A percentile compares a stretch with the other conserved stretches of the same genome.
Evolutionary conservation across 106 monocot genomes (phyloP).

Genomic region (Triglochin maritima): DNA sequence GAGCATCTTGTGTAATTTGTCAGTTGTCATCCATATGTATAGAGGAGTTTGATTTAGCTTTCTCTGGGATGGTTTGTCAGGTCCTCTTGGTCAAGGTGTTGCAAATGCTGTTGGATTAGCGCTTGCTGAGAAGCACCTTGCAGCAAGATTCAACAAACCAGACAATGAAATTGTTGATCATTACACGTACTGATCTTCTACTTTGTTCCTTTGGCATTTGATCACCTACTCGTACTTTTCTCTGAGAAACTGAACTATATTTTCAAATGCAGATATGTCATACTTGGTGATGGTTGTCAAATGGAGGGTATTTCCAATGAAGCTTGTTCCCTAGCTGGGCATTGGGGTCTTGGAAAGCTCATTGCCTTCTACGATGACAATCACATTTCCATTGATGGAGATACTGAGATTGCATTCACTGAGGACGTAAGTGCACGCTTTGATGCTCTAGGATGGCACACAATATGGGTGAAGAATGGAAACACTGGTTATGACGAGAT

Average conservation of each 20-base stretch:
- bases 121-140: constrained; percentile 70
- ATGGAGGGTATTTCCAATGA: constrained; percentile 90
- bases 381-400: constrained; percentile 95
- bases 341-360: constrained; percentile 90
- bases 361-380: constrained; percentile 98
- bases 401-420: constrained; percentile 94
- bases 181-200: constrained; percentile 39
- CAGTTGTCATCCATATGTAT: not conserved
- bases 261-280: constrained; percentile 29
- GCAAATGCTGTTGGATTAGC: constrained; percentile 86
- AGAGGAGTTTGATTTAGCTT: not conserved
- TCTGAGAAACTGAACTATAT: not conserved
- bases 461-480: constrained; percentile 96
- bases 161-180: constrained; percentile 69
- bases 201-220: not conserved
- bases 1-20: too few species aligned
- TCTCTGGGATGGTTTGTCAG: constrained; percentile 10
- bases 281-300: constrained; percentile 75
- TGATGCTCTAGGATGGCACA: constrained; percentile 97
- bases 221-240: not conserved
- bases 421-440: constrained; percentile 87
- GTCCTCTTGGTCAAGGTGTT: constrained; percentile 80
- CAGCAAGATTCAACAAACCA: constrained; percentile 77
- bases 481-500: constrained; percentile 78
- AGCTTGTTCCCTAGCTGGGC: constrained; percentile 75